These are phyloP conservation scores for Thymus quinquecostatus DNA, from an alignment of 257 asterid species.

Conservation along the genomic window DNA sequence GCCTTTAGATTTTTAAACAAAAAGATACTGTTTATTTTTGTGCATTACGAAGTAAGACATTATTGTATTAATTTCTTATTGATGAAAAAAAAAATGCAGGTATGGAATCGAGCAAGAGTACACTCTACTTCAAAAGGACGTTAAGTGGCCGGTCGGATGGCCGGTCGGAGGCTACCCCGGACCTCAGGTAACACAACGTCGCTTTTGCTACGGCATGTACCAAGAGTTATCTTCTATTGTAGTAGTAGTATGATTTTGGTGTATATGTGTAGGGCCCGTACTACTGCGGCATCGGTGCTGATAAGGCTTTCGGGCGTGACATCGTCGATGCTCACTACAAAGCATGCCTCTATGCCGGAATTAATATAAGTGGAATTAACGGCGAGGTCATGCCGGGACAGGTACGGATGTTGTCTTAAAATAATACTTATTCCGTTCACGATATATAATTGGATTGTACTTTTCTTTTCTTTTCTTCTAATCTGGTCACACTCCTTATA, in stretches of 20 bases:
- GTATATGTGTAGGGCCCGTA: constrained; percentile 68
- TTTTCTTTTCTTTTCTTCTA: too few species aligned
- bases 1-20: too few species aligned
- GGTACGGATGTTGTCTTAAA: constrained; percentile 20
- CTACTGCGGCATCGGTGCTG: constrained; percentile 78
- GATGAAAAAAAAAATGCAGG: constrained; percentile 43
- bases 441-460: too few species aligned
- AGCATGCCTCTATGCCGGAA: constrained; percentile 84
- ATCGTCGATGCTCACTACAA: constrained; percentile 76
- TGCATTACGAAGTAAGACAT: too few species aligned
- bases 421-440: too few species aligned
- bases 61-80: too few species aligned
- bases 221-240: too few species aligned
- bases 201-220: background rate
- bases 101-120: constrained; percentile 85
- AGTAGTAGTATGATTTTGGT: background rate
- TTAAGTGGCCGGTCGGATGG: constrained; percentile 84
- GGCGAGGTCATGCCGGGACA: constrained; percentile 92
- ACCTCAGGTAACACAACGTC: constrained; percentile 60
- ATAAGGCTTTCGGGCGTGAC: constrained; percentile 82
- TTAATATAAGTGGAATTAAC: constrained; percentile 71
- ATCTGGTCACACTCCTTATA: too few species aligned
- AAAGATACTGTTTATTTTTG: too few species aligned
- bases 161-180: constrained; percentile 82
- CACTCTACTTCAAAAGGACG: constrained; percentile 62